Evolutionary conservation across 1,284 basidiomycete species (phyloP), one percentile per base, ranked within the genome.

Genomic region (Crocinoboletus sp.): DNA sequence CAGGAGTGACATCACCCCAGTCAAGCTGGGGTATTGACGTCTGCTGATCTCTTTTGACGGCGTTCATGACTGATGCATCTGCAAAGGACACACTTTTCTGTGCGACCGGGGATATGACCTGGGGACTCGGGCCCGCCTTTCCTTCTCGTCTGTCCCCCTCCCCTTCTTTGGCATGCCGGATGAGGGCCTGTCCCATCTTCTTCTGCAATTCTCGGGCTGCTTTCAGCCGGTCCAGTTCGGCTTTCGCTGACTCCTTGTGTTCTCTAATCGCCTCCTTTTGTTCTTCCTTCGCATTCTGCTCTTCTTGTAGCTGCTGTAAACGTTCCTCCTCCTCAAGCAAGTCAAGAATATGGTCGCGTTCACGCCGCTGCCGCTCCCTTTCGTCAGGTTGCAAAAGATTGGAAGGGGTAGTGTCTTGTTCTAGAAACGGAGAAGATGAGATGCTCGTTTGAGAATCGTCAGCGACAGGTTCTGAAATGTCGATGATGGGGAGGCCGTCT

Each of bases 401-500:
- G 15, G 79, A 54, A 0, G 76, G 73, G 20, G 77, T 58, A 12
- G 79, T 60, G 33, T 70, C 69, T 16, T 71, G 64, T 29, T 79
- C 73, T 31, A 30, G 33, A 19, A 38, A 16, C 9, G 23, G 31
- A 29, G 49, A 4, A 8, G 32, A n/a, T 1, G n/a, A 28, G 29
- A 71, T 69, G 23, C 29, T 30, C 13, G 38, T 38, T 20, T 61
- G 55, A 7, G 46, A 30, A 8, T 35, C 39, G 19, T 55, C 57
- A 12, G 68, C 45, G 5, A 73, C 54, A 37, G 77, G 77, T 55
- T 89, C 87, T n/a, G 73, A 74, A 45, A 89, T 82, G 27, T 89
- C 86, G 52, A 89, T 69, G 48, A 89, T 82, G 10, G 86, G 85
- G 25, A 87, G 72, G 2, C 84, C 85, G 42, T 89, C 84, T 58